Conservation (phyloP, 352 stramenopile genomes). For the Phytopythium montanum region DNA sequence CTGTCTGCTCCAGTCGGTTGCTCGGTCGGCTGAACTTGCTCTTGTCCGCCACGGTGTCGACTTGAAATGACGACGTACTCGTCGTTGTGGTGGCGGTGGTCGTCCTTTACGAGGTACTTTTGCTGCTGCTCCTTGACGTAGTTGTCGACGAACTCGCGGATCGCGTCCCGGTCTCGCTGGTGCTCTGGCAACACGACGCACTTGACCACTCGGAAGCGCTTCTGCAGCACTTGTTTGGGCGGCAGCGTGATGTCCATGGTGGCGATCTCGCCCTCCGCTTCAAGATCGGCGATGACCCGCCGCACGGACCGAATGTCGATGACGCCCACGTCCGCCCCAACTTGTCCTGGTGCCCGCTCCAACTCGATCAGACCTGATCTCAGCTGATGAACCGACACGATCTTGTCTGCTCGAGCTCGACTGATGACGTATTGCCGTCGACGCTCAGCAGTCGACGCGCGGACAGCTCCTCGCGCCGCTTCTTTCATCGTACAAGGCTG, state of each 20-base stretch:
- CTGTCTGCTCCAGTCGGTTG: background rate
- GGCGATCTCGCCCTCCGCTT: conserved; percentile 36
- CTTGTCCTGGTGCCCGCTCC: conserved; percentile 29
- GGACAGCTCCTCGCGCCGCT: conserved; percentile 42
- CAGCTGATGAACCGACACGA: conserved; percentile 68
- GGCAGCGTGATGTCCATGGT: conserved; percentile 69
- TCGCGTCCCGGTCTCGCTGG: conserved; percentile 41
- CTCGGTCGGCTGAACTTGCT: conserved; percentile 19
- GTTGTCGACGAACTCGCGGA: conserved; percentile 51
- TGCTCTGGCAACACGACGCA: conserved; percentile 59
- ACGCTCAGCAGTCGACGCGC: conserved; percentile 50
- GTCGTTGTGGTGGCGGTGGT: conserved; percentile 46
- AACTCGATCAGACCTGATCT: conserved; percentile 45
- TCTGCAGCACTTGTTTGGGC: conserved; percentile 63
- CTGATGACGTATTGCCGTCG: conserved; percentile 54
- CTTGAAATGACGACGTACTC: conserved; percentile 63
- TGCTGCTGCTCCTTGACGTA: conserved; percentile 67
- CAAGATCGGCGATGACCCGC: conserved; percentile 62
- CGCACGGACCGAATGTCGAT: conserved; percentile 71
- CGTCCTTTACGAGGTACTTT: conserved; percentile 53
- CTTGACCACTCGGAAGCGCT: conserved; percentile 54
- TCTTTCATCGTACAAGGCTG: conserved; percentile 62
- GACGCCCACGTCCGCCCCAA: conserved; percentile 24
- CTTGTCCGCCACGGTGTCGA: conserved; percentile 18
- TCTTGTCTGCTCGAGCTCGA: conserved; percentile 50